A percentile compares a stretch with the other conserved stretches of the same genome.
Evolutionary conservation across 75 land plant species (phyloP).

Genomic region (Picea glauca): DNA sequence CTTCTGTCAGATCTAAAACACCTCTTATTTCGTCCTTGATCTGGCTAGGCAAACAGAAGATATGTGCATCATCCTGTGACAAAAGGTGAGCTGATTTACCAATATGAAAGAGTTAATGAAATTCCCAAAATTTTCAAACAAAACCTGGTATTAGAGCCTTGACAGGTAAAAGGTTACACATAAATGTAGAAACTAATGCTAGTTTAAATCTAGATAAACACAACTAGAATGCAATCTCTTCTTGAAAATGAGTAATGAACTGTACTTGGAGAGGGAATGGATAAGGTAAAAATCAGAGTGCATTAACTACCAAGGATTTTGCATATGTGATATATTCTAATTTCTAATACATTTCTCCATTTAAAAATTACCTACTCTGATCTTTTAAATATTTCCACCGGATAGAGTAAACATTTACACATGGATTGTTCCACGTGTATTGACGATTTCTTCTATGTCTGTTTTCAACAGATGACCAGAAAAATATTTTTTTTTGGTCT

Average conservation of each 20-base stretch:
- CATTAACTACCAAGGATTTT: neutral
- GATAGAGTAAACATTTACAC: no score
- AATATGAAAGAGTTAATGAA: constrained; percentile 2
- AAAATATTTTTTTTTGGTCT: no score
- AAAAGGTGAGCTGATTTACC: neutral
- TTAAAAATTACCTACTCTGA: no score
- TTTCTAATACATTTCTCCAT: no score
- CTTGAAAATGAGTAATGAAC: neutral
- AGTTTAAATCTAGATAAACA: neutral
- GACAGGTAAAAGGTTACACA: neutral
- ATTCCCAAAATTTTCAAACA: neutral
- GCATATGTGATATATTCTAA: neutral
- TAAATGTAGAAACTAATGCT: neutral
- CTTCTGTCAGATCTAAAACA: constrained; percentile 92
- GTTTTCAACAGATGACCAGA: no score
- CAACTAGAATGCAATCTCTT: neutral
- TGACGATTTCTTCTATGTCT: no score
- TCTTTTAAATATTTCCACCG: no score
- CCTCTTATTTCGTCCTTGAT: constrained; percentile 89
- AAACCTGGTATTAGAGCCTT: neutral
- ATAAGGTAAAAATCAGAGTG: neutral
- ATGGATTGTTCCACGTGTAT: no score
- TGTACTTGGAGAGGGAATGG: neutral
- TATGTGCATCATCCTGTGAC: constrained; percentile 95
- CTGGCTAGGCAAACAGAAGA: constrained; percentile 93